phyloP scores from a whole-genome alignment of 768 basidiomycete species.

The Lactarius sanguifluus region DNA sequence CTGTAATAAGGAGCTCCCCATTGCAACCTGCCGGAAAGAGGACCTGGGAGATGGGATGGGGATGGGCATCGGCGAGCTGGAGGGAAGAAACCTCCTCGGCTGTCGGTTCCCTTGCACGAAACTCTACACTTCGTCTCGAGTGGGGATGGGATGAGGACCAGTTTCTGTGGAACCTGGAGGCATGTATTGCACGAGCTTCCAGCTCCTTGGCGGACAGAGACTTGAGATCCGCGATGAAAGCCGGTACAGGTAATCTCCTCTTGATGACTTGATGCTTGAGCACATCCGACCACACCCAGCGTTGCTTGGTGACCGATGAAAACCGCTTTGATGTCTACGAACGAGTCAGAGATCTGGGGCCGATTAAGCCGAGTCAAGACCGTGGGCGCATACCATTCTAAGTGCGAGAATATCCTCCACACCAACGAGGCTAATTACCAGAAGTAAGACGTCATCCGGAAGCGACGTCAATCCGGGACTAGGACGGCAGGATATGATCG shows the following conservation, averaged over 20 bases:
- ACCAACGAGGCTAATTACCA: conserved; percentile 36
- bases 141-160: conserved; percentile 36
- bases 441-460: conserved; percentile 38
- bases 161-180: conserved; percentile 38
- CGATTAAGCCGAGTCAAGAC: conserved; percentile 23
- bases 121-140: conserved; percentile 31
- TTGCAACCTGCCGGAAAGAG: conserved; percentile 35
- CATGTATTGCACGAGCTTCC: conserved; percentile 39
- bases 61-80: conserved; percentile 22
- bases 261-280: conserved; percentile 38
- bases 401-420: conserved; percentile 38
- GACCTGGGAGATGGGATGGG: conserved; percentile 33
- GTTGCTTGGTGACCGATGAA: conserved; percentile 36
- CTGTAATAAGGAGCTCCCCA: conserved; percentile 37
- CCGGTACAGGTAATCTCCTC: conserved; percentile 38
- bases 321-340: conserved; percentile 37
- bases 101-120: conserved; percentile 27
- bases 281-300: conserved; percentile 42
- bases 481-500: conserved; percentile 17
- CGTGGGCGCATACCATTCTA: conserved; percentile 34
- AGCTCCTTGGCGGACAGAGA: conserved; percentile 37
- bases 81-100: conserved; percentile 18
- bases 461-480: conserved; percentile 31
- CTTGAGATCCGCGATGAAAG: conserved; percentile 34
- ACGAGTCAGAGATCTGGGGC: conserved; percentile 9